Conservation (phyloP, 1,284 basidiomycete genomes). For the Trichosporon coremiiforme region DNA sequence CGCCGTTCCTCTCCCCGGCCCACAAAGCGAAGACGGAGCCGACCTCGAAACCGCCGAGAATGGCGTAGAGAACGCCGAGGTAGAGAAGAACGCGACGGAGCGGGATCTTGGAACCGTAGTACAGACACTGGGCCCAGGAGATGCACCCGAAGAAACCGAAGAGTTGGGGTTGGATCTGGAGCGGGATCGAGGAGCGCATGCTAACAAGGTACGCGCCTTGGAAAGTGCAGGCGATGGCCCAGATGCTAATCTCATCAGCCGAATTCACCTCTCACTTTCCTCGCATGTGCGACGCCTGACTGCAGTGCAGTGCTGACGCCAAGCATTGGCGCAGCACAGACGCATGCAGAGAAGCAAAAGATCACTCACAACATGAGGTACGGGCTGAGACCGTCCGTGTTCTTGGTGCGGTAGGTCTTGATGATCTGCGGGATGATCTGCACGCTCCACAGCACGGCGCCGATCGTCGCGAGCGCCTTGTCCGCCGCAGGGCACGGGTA, state of each 20-base stretch:
- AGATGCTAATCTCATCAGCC: constrained; percentile 55
- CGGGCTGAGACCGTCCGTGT: constrained; percentile 70
- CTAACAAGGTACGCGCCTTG: constrained; percentile 71
- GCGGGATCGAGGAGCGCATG: constrained; percentile 70
- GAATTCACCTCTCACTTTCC: too few species aligned
- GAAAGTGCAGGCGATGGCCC: constrained; percentile 66
- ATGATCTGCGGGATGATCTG: constrained; percentile 67
- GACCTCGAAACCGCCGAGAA: constrained; percentile 65
- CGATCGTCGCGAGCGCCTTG: constrained; percentile 92
- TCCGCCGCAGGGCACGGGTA: constrained; percentile 64
- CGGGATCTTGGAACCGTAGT: constrained; percentile 60
- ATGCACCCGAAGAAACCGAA: constrained; percentile 66
- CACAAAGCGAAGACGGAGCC: constrained; percentile 65
- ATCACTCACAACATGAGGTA: constrained; percentile 64
- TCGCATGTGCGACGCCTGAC: too few species aligned
- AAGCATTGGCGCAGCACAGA: neutral
- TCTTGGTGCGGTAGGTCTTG: constrained; percentile 72
- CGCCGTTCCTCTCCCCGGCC: constrained; percentile 60
- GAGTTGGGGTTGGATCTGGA: constrained; percentile 69
- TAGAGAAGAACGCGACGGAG: constrained; percentile 57
- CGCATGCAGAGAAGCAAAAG: neutral
- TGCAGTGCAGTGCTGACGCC: too few species aligned
- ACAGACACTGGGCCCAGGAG: constrained; percentile 69
- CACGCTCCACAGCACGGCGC: constrained; percentile 65
- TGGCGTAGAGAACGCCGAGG: constrained; percentile 53